Evolutionary conservation across 805 yeast species (phyloP).

Genomic region (Candida namnaoensis): DNA sequence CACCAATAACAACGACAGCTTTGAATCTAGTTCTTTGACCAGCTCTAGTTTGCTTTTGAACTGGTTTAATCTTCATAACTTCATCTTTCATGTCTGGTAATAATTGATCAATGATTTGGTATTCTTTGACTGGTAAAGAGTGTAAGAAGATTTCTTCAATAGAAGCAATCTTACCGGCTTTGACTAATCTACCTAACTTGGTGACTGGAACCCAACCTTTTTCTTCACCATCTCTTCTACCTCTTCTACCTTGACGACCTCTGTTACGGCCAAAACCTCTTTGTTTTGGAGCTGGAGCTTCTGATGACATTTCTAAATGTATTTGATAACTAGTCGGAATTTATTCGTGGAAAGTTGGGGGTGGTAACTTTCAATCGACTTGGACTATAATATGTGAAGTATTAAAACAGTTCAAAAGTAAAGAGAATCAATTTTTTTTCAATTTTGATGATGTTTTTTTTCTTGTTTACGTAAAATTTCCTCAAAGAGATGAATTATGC

Average conservation of each 20-base stretch:
- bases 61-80: constrained; percentile 99
- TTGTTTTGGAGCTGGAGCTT: constrained; percentile 34
- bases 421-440: constrained; percentile 1
- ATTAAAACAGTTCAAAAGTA: not conserved
- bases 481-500: too few relatives aligned
- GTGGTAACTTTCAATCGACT: constrained; percentile 48
- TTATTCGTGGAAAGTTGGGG: constrained; percentile 45
- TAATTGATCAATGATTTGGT: constrained; percentile 95
- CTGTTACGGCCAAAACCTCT: constrained; percentile 52
- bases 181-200: constrained; percentile 99
- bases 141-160: constrained; percentile 98
- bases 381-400: not conserved
- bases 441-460: too few relatives aligned
- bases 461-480: too few relatives aligned
- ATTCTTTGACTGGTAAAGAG: constrained; percentile 99
- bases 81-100: constrained; percentile 95
- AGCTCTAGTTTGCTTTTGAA: constrained; percentile 99
- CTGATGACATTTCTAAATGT: constrained; percentile 29
- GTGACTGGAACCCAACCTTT: constrained; percentile 99
- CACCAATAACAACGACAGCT: constrained; percentile 99
- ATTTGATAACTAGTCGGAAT: constrained; percentile 29
- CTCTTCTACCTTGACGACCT: constrained; percentile 58
- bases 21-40: constrained; percentile 99
- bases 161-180: constrained; percentile 95
- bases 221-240: constrained; percentile 85